A percentile compares a stretch with the other conserved stretches of the same genome.
Conservation (phyloP, 805 yeast genomes). For the Yamadazyma kitorensis region DNA sequence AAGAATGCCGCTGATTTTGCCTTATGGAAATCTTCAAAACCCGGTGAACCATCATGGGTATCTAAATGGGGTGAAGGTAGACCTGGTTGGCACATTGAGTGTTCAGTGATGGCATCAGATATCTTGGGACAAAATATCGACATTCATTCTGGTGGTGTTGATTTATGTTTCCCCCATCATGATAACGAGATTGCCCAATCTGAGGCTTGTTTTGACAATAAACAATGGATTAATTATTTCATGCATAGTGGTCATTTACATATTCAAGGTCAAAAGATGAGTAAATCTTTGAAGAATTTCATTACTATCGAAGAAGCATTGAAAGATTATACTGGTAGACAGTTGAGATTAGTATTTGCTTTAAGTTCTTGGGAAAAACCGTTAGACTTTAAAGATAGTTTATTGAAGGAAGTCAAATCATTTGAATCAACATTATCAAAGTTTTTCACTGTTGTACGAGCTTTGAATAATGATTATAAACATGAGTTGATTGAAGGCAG, state of each 20-base stretch:
- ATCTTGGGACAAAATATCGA: constrained; percentile 81
- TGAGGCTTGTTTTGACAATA: constrained; percentile 85
- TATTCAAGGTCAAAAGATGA: constrained; percentile 98
- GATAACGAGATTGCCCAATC: constrained; percentile 97
- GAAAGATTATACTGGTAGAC: constrained; percentile 66
- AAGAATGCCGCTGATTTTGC: constrained; percentile 85
- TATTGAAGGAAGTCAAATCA: constrained; percentile 73
- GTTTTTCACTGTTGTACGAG: constrained; percentile 85
- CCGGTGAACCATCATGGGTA: constrained; percentile 95
- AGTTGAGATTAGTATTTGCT: constrained; percentile 87
- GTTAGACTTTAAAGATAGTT: constrained; percentile 83
- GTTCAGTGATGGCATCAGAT: constrained; percentile 97
- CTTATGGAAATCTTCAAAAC: constrained; percentile 92
- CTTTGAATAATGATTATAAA: constrained; percentile 65
- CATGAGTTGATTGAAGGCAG: constrained; percentile 41
- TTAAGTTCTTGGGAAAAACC: constrained; percentile 90
- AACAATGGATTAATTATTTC: constrained; percentile 97
- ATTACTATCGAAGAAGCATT: constrained; percentile 93
- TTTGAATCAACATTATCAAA: constrained; percentile 73
- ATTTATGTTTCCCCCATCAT: constrained; percentile 97
- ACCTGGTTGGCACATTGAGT: constrained; percentile 99
- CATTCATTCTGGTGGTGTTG: constrained; percentile 96
- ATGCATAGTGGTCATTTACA: constrained; percentile 97
- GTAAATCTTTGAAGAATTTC: constrained; percentile 90
- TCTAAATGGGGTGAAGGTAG: constrained; percentile 97